Evolutionary conservation across 345 rosid species (phyloP).

Genomic region (Boechera divaricarpa): DNA sequence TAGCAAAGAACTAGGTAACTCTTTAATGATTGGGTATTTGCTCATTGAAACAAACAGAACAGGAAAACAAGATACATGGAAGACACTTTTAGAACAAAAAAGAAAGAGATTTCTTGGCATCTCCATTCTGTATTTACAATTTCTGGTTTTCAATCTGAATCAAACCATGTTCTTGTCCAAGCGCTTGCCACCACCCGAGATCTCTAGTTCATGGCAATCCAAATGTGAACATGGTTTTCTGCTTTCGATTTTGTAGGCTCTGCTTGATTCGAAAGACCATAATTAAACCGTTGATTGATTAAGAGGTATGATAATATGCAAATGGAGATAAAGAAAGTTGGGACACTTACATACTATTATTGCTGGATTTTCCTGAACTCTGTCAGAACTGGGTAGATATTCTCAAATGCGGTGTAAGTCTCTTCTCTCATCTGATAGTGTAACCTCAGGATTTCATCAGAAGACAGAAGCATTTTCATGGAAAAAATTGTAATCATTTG

Average conservation of each 20-base stretch:
- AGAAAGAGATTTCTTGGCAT: constrained; percentile 3
- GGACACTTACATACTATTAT: constrained; percentile 32
- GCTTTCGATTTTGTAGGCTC: constrained; percentile 21
- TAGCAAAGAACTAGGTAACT: constrained; percentile 14
- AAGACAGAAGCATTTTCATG: constrained; percentile 8
- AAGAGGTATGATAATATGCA: neutral
- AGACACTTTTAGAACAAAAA: constrained; percentile 2
- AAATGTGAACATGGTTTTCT: constrained; percentile 4
- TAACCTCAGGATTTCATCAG: constrained; percentile 27
- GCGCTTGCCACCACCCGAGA: constrained; percentile 29
- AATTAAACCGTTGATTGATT: constrained; percentile 1
- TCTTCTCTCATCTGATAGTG: constrained; percentile 68
- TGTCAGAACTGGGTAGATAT: constrained; percentile 83
- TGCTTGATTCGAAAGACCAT: constrained; percentile 19
- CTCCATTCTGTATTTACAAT: constrained; percentile 44
- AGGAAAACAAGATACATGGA: constrained; percentile 29
- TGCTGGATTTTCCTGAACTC: constrained; percentile 59
- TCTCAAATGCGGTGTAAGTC: constrained; percentile 82
- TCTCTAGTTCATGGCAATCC: constrained; percentile 36
- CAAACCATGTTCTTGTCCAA: constrained; percentile 36
- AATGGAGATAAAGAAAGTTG: neutral
- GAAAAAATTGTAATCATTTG: neutral
- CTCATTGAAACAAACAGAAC: constrained; percentile 30
- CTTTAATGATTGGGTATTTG: constrained; percentile 10
- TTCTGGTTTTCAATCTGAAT: constrained; percentile 36